phyloP scores from a whole-genome alignment of 148 eudicot genomes.

The Dysphania ambrosioides region DNA sequence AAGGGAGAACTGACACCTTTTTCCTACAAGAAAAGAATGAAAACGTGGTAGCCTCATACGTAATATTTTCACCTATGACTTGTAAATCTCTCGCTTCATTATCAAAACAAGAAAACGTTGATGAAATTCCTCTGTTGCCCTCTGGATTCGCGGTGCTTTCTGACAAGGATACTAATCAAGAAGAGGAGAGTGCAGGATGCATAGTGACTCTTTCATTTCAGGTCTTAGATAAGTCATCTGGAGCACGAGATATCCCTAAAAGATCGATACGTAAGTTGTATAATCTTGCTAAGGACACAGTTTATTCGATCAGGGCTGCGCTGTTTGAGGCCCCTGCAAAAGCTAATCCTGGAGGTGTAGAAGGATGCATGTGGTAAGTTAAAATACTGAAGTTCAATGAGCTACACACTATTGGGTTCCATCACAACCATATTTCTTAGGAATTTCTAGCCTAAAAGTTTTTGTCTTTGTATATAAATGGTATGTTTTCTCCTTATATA shows the following conservation, averaged over 20 bases:
- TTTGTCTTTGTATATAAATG: too few relatives aligned
- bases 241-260: slow-evolving; percentile 28
- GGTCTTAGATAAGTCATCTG: slow-evolving; percentile 32
- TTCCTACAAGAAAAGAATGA: slow-evolving; percentile 47
- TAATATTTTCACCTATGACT: slow-evolving; percentile 40
- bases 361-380: slow-evolving; percentile 11
- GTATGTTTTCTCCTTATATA: too few relatives aligned
- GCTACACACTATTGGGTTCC: too few relatives aligned
- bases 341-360: slow-evolving; percentile 6
- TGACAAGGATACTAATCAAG: background rate
- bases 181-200: slow-evolving; percentile 24
- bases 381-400: background rate
- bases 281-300: slow-evolving; percentile 30
- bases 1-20: slow-evolving; percentile 25
- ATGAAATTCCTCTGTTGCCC: slow-evolving; percentile 35
- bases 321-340: slow-evolving; percentile 21
- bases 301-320: slow-evolving; percentile 30
- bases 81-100: slow-evolving; percentile 24
- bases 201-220: slow-evolving; percentile 44
- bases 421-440: too few relatives aligned
- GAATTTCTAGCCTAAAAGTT: too few relatives aligned
- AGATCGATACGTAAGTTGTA: slow-evolving; percentile 24
- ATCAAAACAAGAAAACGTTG: slow-evolving; percentile 26
- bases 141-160: slow-evolving; percentile 50
- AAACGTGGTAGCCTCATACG: slow-evolving; percentile 32